phyloP scores from a whole-genome alignment of 192 early-diverging fungal genomes.

The Backusella morwellensis region DNA sequence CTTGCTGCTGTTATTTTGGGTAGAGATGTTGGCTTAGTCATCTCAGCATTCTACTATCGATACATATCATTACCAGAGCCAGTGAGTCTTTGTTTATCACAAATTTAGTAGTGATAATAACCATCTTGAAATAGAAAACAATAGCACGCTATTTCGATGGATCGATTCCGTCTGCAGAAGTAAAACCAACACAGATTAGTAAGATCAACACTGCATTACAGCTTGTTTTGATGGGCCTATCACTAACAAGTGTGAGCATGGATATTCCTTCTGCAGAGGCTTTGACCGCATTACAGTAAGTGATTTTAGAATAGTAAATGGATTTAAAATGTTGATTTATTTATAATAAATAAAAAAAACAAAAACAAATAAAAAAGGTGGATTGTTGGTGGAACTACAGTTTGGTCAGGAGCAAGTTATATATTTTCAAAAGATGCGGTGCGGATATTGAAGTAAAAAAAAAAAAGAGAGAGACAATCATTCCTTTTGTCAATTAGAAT shows the following conservation, averaged over 20 bases:
- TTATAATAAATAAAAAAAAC: neutral
- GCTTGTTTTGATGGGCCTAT: constrained; percentile 73
- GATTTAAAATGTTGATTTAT: neutral
- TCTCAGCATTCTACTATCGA: constrained; percentile 78
- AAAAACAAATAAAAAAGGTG: neutral
- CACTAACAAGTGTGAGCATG: constrained; percentile 73
- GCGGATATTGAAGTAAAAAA: constrained; percentile 38
- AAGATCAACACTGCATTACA: constrained; percentile 94
- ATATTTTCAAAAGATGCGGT: constrained; percentile 73
- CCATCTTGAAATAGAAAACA: constrained; percentile 60
- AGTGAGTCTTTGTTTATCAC: constrained; percentile 38
- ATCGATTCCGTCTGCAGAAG: constrained; percentile 88
- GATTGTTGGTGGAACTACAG: neutral
- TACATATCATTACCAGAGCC: constrained; percentile 87
- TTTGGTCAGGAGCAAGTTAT: constrained; percentile 60
- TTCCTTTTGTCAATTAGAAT: neutral
- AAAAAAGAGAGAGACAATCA: neutral
- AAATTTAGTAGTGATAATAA: no score
- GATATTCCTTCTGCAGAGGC: constrained; percentile 55
- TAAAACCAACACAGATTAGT: constrained; percentile 83
- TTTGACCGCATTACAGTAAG: constrained; percentile 64
- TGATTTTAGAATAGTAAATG: constrained; percentile 4
- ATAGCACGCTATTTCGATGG: constrained; percentile 85
- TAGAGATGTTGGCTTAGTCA: constrained; percentile 77
- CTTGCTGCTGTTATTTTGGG: constrained; percentile 84